Evolutionary conservation across 2,329 filamentous ascomycete species (phyloP), one percentile per base, ranked within the genome.

Genomic region (Seiridium cupressi): DNA sequence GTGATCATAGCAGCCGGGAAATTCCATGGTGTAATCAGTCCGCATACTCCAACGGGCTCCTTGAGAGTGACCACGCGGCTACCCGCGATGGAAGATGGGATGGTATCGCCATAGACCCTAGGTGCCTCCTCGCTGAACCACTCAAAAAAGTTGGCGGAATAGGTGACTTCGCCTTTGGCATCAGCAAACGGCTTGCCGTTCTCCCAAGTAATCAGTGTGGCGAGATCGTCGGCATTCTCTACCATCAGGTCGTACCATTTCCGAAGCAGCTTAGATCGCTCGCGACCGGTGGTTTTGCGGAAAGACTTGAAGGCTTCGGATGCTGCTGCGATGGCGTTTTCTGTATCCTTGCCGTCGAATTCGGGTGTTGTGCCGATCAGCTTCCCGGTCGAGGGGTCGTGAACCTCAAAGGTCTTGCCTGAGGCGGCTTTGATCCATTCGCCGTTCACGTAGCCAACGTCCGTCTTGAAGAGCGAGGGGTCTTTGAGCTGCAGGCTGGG

Each of bases 371-470:
- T 91, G 60, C 91, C 93, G 68, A 98, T 93, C 44, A 90, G 76
- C 67, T 90, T 84, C 66, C 91, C 91, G 8, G 92, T 92, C 2
- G 92, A 88, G 7, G 95, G 95, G 74, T 99, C 89, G 64, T 85
- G 82, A 62, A 97, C 91, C 73, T 95, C 89, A 75, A 98, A 99
- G 51, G 92, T 97, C 84, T 96, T 88, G 72, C 92, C 92, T 1
- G 92, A 96, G 70, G 87, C 86, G 67, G 94, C 91, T 68, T 84
- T 83, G 63, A 96, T 85, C 91, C 93, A 99, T 84, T 96, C 85
- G 70, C 95, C 95, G 73, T 99, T 94, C 71, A 98, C 88, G 72
- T 94, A 97, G 70, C 87, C 86, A 61, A 86, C 84, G 72, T 93
- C 85, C 67, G 89, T 86, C 80, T 96, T 97, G 70, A 98, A 85